A percentile compares a stretch with the other conserved stretches of the same genome.
phyloP scores from a whole-genome alignment of 345 rosid genomes.

The Hibiscus tridactylites region DNA sequence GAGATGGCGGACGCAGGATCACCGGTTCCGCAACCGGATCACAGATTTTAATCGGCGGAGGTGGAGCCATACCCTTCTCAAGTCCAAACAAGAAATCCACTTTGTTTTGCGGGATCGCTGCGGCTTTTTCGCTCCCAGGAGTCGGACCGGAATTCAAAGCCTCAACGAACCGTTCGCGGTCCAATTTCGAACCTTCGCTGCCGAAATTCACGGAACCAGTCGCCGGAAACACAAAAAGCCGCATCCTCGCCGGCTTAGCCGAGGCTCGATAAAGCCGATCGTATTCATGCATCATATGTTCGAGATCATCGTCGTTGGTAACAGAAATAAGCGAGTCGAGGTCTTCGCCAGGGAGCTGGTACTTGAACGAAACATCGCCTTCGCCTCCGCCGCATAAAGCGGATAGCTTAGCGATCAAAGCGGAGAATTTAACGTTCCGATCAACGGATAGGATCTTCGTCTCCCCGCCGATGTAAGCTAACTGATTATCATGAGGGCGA shows the following conservation, averaged over 20 bases:
- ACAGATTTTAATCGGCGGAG: conserved; percentile 22
- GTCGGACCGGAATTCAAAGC: conserved; percentile 48
- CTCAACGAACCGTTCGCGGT: conserved; percentile 70
- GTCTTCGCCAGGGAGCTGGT: conserved; percentile 92
- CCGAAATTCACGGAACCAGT: conserved; percentile 31
- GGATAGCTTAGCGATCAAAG: conserved; percentile 52
- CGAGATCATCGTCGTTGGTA: conserved; percentile 88
- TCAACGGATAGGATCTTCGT: conserved; percentile 85
- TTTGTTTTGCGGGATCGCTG: conserved; percentile 24
- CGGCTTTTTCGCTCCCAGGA: conserved; percentile 24
- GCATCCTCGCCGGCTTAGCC: conserved; percentile 78
- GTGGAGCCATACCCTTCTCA: conserved; percentile 38
- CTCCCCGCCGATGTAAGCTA: conserved; percentile 77
- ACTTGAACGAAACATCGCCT: conserved; percentile 56
- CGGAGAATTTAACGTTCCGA: conserved; percentile 46
- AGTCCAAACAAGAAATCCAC: conserved; percentile 75
- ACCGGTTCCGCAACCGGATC: conserved; percentile 24
- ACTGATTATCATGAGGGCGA: conserved; percentile 87
- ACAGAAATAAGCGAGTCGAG: conserved; percentile 93
- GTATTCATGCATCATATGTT: conserved; percentile 88
- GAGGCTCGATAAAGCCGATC: conserved; percentile 68
- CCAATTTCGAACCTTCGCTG: conserved; percentile 53
- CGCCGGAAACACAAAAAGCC: conserved; percentile 65
- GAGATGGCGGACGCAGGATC: conserved; percentile 5
- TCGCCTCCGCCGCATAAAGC: conserved; percentile 40